Base-by-base conservation (phyloP, 2,329 filamentous ascomycete species). In the Magnaporthiopsis incrustans region DNA sequence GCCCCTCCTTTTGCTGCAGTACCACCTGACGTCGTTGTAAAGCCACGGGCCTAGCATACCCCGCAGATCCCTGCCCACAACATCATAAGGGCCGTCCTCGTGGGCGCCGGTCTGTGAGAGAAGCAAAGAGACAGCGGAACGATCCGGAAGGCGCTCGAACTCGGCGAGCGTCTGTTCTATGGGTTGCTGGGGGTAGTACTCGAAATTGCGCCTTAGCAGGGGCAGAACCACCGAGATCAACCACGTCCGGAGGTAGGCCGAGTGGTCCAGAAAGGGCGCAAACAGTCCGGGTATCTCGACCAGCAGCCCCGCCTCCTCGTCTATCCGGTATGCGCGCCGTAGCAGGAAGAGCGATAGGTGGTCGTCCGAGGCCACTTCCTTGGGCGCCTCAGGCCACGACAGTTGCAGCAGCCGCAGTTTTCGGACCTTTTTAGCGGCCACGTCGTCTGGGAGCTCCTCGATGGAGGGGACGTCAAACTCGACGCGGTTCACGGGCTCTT, bases 21-120 rank as follows among this genome's bases (percentile, higher is more conserved):
- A 82, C 78, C 88, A 87, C 63, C 87, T 83, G 26, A 76, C 80
- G 62, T 86, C 80, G 59, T 85, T 86, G 70, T 89, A 86, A 61
- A 92, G 77, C 90, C 90, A 94, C 2, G 90, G 90, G 0, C 86
- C 87, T 61, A 93, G 77, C 53, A 93, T 71, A 0, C 87, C 85
- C 67, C 84, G 84, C 64, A 93, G 71, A 71, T 92, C 89, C 64
- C 89, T 82, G 1, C 84, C 86, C 60, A 88, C 72, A 53, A 78
- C 56, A 14, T 18, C 53, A 11, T 53, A 72, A 1, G 69, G 65
- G 25, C 76, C 66, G 2, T 78, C 75, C 56, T 78, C 76, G 7
- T 67, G 33, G 56, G 26, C 63, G 14, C 61, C 61, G 1, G 85
- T 86, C 63, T 83, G 81, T 10, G 82, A 82, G 6, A 94, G 77